Evolutionary conservation across 1,284 basidiomycete species (phyloP).

Genomic region (Ustilago tritici): DNA sequence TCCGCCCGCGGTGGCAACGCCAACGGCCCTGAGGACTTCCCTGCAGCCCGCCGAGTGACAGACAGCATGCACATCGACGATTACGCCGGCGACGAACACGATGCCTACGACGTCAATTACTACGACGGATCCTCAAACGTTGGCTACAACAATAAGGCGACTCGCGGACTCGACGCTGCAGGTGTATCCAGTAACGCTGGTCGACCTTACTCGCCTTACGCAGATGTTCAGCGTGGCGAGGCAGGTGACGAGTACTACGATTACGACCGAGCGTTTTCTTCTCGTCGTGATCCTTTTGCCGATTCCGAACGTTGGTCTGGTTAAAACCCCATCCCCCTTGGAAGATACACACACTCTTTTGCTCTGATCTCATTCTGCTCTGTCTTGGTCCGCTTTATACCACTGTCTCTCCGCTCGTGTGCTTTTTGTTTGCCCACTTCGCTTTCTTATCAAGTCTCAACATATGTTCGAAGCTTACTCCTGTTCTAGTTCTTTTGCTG

Average conservation of each 20-base stretch:
- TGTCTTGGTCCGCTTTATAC: constrained; percentile 20
- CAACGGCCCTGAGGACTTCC: constrained; percentile 9
- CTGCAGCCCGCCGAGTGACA: constrained; percentile 22
- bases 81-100: constrained; percentile 36
- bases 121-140: constrained; percentile 43
- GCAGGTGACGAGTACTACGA: constrained; percentile 15
- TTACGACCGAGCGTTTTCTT: constrained; percentile 27
- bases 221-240: constrained; percentile 39
- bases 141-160: constrained; percentile 48
- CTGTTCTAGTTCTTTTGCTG: background rate
- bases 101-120: constrained; percentile 49
- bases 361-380: background rate
- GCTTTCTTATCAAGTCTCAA: constrained; percentile 7
- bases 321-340: constrained; percentile 3
- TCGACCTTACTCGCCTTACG: constrained; percentile 45
- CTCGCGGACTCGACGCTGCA: constrained; percentile 45
- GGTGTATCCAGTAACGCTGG: constrained; percentile 18
- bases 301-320: constrained; percentile 36
- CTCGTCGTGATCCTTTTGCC: constrained; percentile 28
- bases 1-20: constrained; percentile 22
- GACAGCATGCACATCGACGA: constrained; percentile 37
- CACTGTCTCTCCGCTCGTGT: constrained; percentile 11
- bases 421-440: constrained; percentile 8
- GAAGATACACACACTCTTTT: constrained; percentile 8
- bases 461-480: background rate